Evolutionary conservation across 768 basidiomycete species (phyloP).

Genomic region (Hirschioporus abietinus): DNA sequence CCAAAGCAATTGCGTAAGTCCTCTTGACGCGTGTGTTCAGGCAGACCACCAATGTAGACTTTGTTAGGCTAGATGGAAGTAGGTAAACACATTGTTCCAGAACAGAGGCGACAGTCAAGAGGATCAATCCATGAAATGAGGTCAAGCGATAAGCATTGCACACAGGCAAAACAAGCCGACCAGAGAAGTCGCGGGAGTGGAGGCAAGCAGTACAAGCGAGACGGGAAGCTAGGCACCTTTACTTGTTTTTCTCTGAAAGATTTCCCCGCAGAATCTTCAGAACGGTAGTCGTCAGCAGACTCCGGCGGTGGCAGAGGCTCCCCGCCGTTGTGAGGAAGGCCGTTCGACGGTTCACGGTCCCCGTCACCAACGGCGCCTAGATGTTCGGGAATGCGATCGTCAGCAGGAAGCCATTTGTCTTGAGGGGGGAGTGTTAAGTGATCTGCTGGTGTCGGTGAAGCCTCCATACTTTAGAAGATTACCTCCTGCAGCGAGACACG

Average conservation of each 20-base stretch:
- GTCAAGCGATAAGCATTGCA: slow-evolving; percentile 24
- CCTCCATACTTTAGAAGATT: slow-evolving; percentile 16
- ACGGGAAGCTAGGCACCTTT: slow-evolving; percentile 69
- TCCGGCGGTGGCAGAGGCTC: neutral
- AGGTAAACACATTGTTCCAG: slow-evolving; percentile 48
- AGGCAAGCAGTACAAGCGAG: slow-evolving; percentile 10
- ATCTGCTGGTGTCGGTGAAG: slow-evolving; percentile 17
- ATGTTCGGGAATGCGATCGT: slow-evolving; percentile 12
- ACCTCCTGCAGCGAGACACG: neutral
- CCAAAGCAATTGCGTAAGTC: slow-evolving; percentile 84
- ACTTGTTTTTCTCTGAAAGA: slow-evolving; percentile 62
- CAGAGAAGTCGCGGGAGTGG: slow-evolving; percentile 13
- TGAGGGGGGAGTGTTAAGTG: slow-evolving; percentile 11
- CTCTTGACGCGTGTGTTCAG: slow-evolving; percentile 80
- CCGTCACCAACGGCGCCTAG: slow-evolving; percentile 17
- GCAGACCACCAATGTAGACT: slow-evolving; percentile 87
- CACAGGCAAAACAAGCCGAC: slow-evolving; percentile 33
- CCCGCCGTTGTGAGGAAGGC: neutral
- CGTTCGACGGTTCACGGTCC: slow-evolving; percentile 2
- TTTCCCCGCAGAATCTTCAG: slow-evolving; percentile 3
- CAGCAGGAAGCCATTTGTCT: slow-evolving; percentile 18
- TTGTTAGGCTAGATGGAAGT: slow-evolving; percentile 84
- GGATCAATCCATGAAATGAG: slow-evolving; percentile 31
- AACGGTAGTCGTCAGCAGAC: slow-evolving; percentile 4
- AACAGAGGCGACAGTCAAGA: slow-evolving; percentile 21